Evolutionary conservation across 331 rosid species (phyloP), one percentile per base, ranked within the genome.

Genomic region (Arachis monticola): DNA sequence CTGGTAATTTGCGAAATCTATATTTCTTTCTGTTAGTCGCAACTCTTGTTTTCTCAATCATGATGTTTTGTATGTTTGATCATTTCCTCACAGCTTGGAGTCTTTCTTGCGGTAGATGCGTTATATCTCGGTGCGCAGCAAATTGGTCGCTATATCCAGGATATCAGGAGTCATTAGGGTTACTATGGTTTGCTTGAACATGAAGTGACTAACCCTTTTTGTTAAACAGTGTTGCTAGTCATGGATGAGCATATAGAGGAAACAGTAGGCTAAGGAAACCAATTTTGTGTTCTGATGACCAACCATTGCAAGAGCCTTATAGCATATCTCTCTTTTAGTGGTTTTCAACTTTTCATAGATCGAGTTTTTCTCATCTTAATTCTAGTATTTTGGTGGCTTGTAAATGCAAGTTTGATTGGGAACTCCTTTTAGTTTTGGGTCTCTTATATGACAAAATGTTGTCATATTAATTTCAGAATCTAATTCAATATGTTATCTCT

Each of bases 81-180:
- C 56, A 27, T 73, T 55, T 76, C 69, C 76, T 77, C 57, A 14
- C 81, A 92, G 99, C 32, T 92, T 60, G 96, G 93, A 81, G 65
- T 94, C 67, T 44, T 94, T 77, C 79, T 94, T 4, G 64, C 45
- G 51, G 93, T 72, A 4, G 99, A 94, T 68, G 97, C 96, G 44
- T 76, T 94, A 76, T 86, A 78, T 77, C 22, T 94, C 1, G 93
- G 96, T 48, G 91, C 89, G 69, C 99, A 88, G 87, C 93, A 87
- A 83, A 48, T 87, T 5, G 80, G 87, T 59, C 91, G 44, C 53
- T 94, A 92, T 78, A 76, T 94, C 78, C 96, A 90, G 81, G 98
- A 91, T 40, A 73, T 92, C 71, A 79, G 87, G 70, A 79, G 84
- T 45, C 93, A 81, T 74, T 93, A 77, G 87, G 75, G 60, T 69